Evolutionary conservation across 495 filamentous ascomycete species (phyloP), one percentile per base, ranked within the genome.

Genomic region (Cercophora sp.): DNA sequence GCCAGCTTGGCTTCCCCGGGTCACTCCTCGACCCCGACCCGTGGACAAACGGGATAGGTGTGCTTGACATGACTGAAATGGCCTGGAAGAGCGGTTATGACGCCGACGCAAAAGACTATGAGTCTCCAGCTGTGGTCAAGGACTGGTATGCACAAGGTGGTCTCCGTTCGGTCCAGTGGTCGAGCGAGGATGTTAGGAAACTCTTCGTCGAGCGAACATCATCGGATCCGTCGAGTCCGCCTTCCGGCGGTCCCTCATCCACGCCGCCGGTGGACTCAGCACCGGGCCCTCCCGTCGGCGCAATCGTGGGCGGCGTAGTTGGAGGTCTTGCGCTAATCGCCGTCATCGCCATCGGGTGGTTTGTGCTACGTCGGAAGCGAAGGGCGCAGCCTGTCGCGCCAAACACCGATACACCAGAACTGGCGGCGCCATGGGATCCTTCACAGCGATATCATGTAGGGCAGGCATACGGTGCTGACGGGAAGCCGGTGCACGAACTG

Each of bases 51-150:
- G 69, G 70, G 1, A 54, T 75, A 18, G 69, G 70, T 8, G 59
- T 75, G 15, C 70, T 69, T 50, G 70, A 75, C 37, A 57, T 73
- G 61, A 67, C 59, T 4, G 55, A 60, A 11, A 52, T 72, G 58
- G 45, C 45, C 35, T 73, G 72, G 71, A 59, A 18, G 20, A 48
- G 65, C 48, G 55, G 54, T 5, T 75, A 73, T 52, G 54, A 71
- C 24, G 58, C 70, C 5, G 46, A 66, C 31, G 72, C 71, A 5
- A 52, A 51, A 8, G 50, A 54, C 15, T 74, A 75, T 39, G 62
- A 65, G 40, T 66, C 51, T 4, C 70, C 71, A 10, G 41, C 48
- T 13, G 40, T 55, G 1, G 67, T 72, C 16, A 52, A 35, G 39
- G 39, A 59, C 45, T 68, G 68, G 63, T 74, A 71, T 41, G 43